Evolutionary conservation across 495 filamentous ascomycete species (phyloP), one percentile per base, ranked within the genome.

Genomic region (Aspergillus kassunensis): DNA sequence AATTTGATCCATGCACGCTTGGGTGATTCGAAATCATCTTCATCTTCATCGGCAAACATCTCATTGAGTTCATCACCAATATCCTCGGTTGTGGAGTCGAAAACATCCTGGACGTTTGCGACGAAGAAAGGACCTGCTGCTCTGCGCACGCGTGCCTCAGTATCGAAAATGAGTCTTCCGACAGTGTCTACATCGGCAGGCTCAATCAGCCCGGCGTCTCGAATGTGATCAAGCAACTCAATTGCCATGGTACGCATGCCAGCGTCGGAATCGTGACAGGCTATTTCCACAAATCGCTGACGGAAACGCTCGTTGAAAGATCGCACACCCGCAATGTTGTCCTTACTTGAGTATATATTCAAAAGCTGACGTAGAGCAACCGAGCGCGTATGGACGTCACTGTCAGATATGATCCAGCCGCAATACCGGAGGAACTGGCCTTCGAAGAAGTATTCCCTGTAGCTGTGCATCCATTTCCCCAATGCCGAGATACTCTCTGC

Each of bases 301-400:
- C 91, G 77, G 65, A 96, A 97, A 29, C 89, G 79, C 59, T 96
- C 92, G 12, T 90, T 96, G 58, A 97, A 97, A 46, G 87, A 84
- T 34, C 87, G 82, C 30, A 98, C 68, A 19, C 86, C 85, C 49
- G 81, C 83, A 20, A 90, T 75, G 56, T 91, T 90, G 43, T 90
- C 81, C 55, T 80, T 80, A 49, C 82, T 80, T 62, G 85, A 87
- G 64, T 88, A 88, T 3, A 98, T 74, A 46, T 79, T 83, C 3
- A 80, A 73, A 4, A 98, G 75, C 58, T 96, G 87, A 55, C 83
- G 88, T n/a, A 97, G 63, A 10, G 89, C 86, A 59, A 91, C 89
- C 11, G 81, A 71, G 36, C 93, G 77, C 1, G 86, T 88, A 6
- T 80, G 74, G 2, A 82, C 70, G 33, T 80, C 73, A 1, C 80